Evolutionary conservation across 140 eudicot species (phyloP).

Genomic region (Erigeron philadelphicus): DNA sequence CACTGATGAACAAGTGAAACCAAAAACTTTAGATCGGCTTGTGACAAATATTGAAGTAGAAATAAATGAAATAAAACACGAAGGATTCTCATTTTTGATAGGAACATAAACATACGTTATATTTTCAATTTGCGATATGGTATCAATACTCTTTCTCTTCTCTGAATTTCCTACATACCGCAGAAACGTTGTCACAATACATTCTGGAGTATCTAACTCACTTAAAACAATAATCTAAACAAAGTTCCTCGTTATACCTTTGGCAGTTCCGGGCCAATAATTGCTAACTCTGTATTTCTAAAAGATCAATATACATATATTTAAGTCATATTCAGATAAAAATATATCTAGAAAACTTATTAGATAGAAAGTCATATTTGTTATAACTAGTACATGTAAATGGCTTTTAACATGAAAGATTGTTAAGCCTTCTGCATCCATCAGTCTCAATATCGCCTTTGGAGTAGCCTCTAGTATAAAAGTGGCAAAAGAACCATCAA

Average conservation of each 20-base stretch:
- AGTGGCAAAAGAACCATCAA: neutral
- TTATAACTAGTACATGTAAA: constrained; percentile 57
- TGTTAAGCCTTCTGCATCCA: constrained; percentile 85
- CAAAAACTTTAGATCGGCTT: constrained; percentile 8
- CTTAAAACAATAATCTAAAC: constrained; percentile 3
- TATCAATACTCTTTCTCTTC: constrained; percentile 35
- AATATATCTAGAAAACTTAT: constrained; percentile 6
- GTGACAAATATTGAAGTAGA: neutral
- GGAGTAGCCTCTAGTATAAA: constrained; percentile 83
- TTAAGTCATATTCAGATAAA: neutral
- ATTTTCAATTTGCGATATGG: constrained; percentile 45
- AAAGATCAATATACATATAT: constrained; percentile 8
- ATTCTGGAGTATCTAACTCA: constrained; percentile 11
- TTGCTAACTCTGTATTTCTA: constrained; percentile 85
- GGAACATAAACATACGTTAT: constrained; percentile 37
- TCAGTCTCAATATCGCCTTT: constrained; percentile 74
- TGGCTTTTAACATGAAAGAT: constrained; percentile 96
- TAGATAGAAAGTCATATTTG: neutral
- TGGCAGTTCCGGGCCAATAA: constrained; percentile 58
- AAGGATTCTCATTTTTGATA: neutral
- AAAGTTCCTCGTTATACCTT: constrained; percentile 46
- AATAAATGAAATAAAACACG: neutral
- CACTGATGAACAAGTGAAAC: constrained; percentile 33
- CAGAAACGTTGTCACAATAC: constrained; percentile 10
- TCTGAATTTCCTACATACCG: constrained; percentile 32